Evolutionary conservation across 148 eudicot species (phyloP), one percentile per base, ranked within the genome.

Genomic region (Linanthus parryae): DNA sequence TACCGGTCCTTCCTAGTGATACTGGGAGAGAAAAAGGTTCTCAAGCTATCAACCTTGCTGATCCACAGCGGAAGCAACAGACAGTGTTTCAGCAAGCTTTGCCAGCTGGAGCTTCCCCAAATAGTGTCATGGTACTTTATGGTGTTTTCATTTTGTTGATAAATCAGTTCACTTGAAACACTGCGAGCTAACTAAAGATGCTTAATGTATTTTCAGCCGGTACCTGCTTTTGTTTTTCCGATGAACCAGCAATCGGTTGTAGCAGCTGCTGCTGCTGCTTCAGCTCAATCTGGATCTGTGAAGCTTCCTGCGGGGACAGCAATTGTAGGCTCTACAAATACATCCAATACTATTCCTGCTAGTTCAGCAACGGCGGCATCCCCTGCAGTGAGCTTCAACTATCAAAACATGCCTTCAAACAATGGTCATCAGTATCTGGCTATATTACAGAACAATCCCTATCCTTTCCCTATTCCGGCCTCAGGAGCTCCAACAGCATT

Each of bases 151-250:
- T 25, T 8, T 29, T 23, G n/a, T n/a, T 48, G 19, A 35, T 11
- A 8, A 18, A 11, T 37, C 12, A 2, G 5, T 15, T 13, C 15
- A 37, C n/a, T 23, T 31, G 25, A 43, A 18, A 5, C 21, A 18
- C 25, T 10, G 8, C 1, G 13, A 7, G 3, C 12, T 20, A 18
- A n/a, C n/a, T n/a, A 43, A 43, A 43, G 22, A 20, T 18, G 13
- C 8, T 18, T 2, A 43, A 39, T 41, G 29, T 21, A 26, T 65
- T 31, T 54, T 45, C 83, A 80, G 88, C 90, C 77, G 43, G 95
- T 72, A 7, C 96, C 95, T 39, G 79, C 96, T 18, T 73, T 88
- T 60, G 75, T 88, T 50, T 88, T 94, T 53, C 99, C 99, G n/a
- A 62, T 94, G 75, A 76, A 73, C 52, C 99, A 94, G 66, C 96